Evolutionary conservation across 345 rosid genomes (phyloP), one percentile per base, ranked within the genome.

Genomic region (Rubroshorea leprosula): DNA sequence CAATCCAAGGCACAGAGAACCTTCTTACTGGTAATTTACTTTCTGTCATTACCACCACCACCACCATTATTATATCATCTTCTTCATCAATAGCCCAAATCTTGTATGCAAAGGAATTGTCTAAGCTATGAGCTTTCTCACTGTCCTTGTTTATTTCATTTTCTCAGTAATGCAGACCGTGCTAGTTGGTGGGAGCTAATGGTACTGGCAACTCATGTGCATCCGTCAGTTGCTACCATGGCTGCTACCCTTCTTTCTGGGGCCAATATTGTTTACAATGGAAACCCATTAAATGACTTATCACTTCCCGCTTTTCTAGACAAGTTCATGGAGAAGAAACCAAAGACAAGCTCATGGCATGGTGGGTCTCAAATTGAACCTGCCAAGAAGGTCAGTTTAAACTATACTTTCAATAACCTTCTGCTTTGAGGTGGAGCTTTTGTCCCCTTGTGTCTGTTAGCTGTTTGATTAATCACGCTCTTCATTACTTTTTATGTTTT

Each of bases 311-410:
- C 96, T 70, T 89, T 89, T 72, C 78, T 93, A 19, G 97, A 89
- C 75, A 93, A 93, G 75, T 89, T 93, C 63, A 93, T 89, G 99
- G 99, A 89, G 75, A 93, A 93, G 84, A 93, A 93, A 72, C 78
- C 97, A 0, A 93, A 87, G 80, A 72, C 79, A 68, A 78, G 65
- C 67, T 51, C 75, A 23, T 93, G 99, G 99, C 97, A 89, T 61
- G 99, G 99, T 73, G 93, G 90, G 60, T 93, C 99, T 46, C 91
- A 87, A 74, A 93, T 93, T 21, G 99, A 89, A 81, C 97, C 97
- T 41, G 82, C 95, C 67, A 89, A 85, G 74, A 87, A 89, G 94
- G 98, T 86, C 44, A 48, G 74, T 44, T 35, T 57, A 49, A 61
- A 15, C 58, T n/a, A n/a, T 35, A 35, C 11, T 6, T 18, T 63